Base-by-base conservation (phyloP, 1,139 yeast species). In the Arxiozyma bovina region DNA sequence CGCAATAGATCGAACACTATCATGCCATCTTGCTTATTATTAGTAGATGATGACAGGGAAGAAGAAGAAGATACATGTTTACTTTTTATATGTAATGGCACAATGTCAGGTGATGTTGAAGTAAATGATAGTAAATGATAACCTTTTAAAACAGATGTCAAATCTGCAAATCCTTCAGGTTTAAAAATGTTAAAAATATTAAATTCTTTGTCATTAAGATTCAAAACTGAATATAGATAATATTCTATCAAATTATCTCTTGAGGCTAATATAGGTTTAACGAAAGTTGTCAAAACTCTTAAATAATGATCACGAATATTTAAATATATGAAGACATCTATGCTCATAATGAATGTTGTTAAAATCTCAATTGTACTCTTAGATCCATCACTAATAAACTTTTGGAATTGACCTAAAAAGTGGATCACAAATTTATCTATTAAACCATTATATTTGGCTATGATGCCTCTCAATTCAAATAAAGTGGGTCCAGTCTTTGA, bases 321-420 rank as follows among this genome's bases (percentile, higher is more conserved):
- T n/a, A 93, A 74, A 0, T 85, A 72, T 34, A 86, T 69, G 58
- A 93, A 88, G 0, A 91, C 77, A 59, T 81, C 78, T 50, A 91
- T 85, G 0, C 94, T 82, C 27, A 83, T 79, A 3, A 87, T 82
- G 64, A 88, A 91, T 49, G 79, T 79, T 1, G 81, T 71, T 27
- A 93, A 78, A 3, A 90, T 84, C 55, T 85, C 90, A 1, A 79
- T 77, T 0, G 98, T 93, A 60, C 87, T 83, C 96, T 96, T 1
- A 96, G 87, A 63, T 18, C 38, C 34, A 89, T 94, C 21, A 91
- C 72, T 12, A 90, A 70, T 48, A 79, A 70, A 38, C 65, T 66
- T 45, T 22, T 77, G 71, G 57, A 91, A 83, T 2, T 73, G 68
- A 0, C 66, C 62, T 11, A 80, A 78, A 62, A 88, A 89, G 0